Base-by-base conservation (phyloP, 2,329 filamentous ascomycete genomes). In the Hymenoscyphus fructigenus region DNA sequence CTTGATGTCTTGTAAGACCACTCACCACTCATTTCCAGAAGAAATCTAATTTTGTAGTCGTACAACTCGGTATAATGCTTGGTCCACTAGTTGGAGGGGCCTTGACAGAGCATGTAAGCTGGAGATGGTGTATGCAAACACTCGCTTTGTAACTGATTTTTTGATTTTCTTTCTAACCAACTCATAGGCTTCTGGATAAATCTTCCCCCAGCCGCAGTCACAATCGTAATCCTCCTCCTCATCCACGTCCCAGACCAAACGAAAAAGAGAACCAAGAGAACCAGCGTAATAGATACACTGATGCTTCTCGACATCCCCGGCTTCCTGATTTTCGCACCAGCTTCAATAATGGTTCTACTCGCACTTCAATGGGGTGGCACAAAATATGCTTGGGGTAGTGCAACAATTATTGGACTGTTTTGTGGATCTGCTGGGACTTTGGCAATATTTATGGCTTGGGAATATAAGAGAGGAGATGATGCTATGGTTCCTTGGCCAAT, bases 181-280 rank as follows among this genome's bases (percentile, higher is more conserved):
- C 2, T 6, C 26, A 14, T 32, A 73, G 71, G 80, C 67, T 75
- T 81, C 3, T 78, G 74, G 68, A 79, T 80, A 71, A 80, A 78
- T 63, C 72, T 82, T 1, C 80, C 80, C 0, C 71, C 79, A 32
- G 79, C 79, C 4, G 77, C 72, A 23, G 59, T 76, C 3, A 74
- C 75, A 4, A 70, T 74, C 36, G 36, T 72, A 3, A 67, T 77
- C 38, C 58, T 80, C 10, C 66, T 80, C 65, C 73, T 78, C 63
- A 76, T 82, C 67, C 70, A 75, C 14, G 73, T 73, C 65, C 53
- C 79, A 73, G 28, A 70, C 64, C 57, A 61, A 5, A 36, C 36
- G 20, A 47, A 38, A n/a, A 66, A 62, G 26, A 36, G 36, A 15
- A 36, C 63, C 4, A 29, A 57, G 5, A 65, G 63, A 14, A 17